These are phyloP conservation scores for Cymodocea nodosa DNA, from an alignment of 116 monocot species.

Conservation along the genomic window DNA sequence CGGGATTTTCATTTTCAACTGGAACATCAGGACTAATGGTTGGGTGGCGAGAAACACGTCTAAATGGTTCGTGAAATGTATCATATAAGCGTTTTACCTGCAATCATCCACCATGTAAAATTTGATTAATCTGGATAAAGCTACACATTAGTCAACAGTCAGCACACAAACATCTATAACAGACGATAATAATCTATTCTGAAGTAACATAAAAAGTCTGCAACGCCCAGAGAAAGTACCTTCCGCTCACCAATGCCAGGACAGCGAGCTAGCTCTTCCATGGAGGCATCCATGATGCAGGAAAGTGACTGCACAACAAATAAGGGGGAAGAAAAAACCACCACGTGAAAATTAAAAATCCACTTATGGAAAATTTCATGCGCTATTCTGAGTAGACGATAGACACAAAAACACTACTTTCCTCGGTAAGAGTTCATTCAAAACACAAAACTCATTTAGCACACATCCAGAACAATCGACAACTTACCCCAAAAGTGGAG, in stretches of 20 bases:
- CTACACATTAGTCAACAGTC: neutral
- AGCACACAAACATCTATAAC: neutral
- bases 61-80: constrained; percentile 92
- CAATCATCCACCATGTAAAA: neutral
- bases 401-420: neutral
- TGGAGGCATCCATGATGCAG: constrained; percentile 83
- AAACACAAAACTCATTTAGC: no score
- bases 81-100: constrained; percentile 92
- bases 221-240: constrained; percentile 19
- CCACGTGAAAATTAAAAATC: neutral
- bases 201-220: neutral
- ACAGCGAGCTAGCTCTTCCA: constrained; percentile 95
- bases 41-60: constrained; percentile 30
- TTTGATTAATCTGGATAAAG: neutral
- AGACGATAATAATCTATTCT: neutral
- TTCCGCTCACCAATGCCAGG: constrained; percentile 96
- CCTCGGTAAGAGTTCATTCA: neutral
- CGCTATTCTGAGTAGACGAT: no score
- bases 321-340: neutral
- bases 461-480: neutral
- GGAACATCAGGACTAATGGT: constrained; percentile 12
- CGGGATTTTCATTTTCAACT: constrained; percentile 10
- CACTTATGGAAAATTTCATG: neutral
- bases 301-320: constrained; percentile 63
- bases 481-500: constrained; percentile 80